Percentiles rank a stretch among this genome's conserved stretches.
These are phyloP conservation scores for Cornus kousa DNA, from an alignment of 148 eudicot genomes.

Conservation along the genomic window DNA sequence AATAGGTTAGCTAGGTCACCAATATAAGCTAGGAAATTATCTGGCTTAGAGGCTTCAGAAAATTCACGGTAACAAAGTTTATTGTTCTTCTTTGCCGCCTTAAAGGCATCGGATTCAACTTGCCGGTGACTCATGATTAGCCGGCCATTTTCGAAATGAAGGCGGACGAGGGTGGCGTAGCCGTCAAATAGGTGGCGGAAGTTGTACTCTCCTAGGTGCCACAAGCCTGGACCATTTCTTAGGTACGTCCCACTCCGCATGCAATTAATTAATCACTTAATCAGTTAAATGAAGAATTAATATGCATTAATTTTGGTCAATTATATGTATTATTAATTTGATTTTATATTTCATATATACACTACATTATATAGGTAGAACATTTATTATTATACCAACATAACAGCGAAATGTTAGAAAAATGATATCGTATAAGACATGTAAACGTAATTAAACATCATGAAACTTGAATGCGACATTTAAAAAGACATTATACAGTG, in stretches of 20 bases:
- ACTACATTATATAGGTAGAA: too few species aligned
- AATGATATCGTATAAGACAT: too few species aligned
- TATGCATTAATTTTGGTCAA: too few species aligned
- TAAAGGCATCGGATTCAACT: constrained; percentile 85
- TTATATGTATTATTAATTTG: too few species aligned
- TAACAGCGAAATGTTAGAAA: too few species aligned
- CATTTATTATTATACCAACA: too few species aligned
- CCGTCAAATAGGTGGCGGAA: constrained; percentile 98
- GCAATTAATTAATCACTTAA: background rate
- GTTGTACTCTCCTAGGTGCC: constrained; percentile 86
- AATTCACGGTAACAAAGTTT: constrained; percentile 87
- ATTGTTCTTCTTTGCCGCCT: constrained; percentile 51
- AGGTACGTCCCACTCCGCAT: constrained; percentile 37
- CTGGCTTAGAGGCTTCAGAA: constrained; percentile 74
- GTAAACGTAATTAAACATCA: too few species aligned
- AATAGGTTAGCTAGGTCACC: constrained; percentile 74
- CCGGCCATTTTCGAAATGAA: constrained; percentile 61
- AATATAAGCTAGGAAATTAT: constrained; percentile 59
- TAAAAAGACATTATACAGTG: too few species aligned
- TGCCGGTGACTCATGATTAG: constrained; percentile 76
- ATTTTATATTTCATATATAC: too few species aligned
- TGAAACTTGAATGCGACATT: too few species aligned
- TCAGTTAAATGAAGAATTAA: background rate
- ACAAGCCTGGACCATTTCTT: constrained; percentile 91
- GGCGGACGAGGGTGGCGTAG: constrained; percentile 89